phyloP scores from a whole-genome alignment of 257 asterid species.

The Solanum gracilifrons region DNA sequence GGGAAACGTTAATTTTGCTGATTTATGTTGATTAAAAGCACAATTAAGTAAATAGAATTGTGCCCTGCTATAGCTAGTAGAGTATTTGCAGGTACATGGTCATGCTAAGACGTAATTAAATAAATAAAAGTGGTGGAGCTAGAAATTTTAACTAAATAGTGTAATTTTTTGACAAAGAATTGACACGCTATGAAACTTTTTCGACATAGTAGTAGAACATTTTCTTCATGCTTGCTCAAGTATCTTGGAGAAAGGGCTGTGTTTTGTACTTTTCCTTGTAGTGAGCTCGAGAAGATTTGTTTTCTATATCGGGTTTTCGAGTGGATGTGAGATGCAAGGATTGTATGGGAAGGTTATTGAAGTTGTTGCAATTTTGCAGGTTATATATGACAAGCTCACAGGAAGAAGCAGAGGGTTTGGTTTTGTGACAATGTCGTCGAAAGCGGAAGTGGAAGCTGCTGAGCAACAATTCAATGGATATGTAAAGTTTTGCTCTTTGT shows the following conservation, averaged over 20 bases:
- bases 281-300: neutral
- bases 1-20: neutral
- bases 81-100: neutral
- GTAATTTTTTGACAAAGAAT: neutral
- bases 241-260: neutral
- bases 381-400: slow-evolving; percentile 67
- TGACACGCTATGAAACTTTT: neutral
- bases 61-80: neutral
- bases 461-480: slow-evolving; percentile 69
- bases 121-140: neutral
- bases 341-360: neutral
- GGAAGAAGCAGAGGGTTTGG: slow-evolving; percentile 96
- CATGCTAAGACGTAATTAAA: neutral
- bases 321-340: neutral
- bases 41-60: neutral
- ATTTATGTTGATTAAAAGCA: neutral
- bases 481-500: slow-evolving; percentile 29
- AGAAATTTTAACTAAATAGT: neutral
- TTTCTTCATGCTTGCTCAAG: neutral
- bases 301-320: neutral
- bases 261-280: neutral
- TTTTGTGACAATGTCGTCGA: slow-evolving; percentile 81
- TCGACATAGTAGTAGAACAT: neutral
- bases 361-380: slow-evolving; percentile 32
- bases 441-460: slow-evolving; percentile 64